Base-by-base conservation (phyloP, 2,329 filamentous ascomycete species). In the Sclerotinia subarctica region DNA sequence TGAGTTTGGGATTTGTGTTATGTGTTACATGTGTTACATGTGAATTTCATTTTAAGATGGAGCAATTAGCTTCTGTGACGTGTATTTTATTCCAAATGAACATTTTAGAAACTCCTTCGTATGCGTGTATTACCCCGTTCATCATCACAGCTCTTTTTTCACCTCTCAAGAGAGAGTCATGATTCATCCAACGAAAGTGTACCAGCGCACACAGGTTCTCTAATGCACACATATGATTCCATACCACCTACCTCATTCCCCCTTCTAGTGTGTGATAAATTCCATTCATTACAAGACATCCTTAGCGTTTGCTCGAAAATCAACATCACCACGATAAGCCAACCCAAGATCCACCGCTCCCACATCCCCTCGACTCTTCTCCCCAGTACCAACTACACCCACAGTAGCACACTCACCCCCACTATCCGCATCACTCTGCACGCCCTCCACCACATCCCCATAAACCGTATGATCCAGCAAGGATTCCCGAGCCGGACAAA, bases 401-500 rank as follows among this genome's bases (percentile, higher is more conserved):
- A 26, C 29, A 26, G 19, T 32, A 21, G 26, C 52, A 64, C 11
- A 29, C 19, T 3, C 46, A 11, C 17, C 29, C 29, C 44, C 24
- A 11, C n/a, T 21, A 3, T 54, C 47, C 17, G 17, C 56, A 19
- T 51, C 65, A 49, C 68, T 58, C 17, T n/a, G 21, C 29, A 56
- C 29, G 0, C 44, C 67, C 11, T 68, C 66, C 17, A 72, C 42
- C 42, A 73, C 72, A 58, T 78, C 73, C 26, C 78, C 76, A 77
- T 78, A 81, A 38, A 81, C 73, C 21, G 79, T 82, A 57, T 77
- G 72, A 3, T 68, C 69, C 5, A 89, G 76, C 59, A 86, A 75
- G 0, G 83, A 82, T 72, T 84, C 81, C n/a, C 69, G 76, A 0
- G 81, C 82, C 10, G 86, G 85, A 53, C 85, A 83, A 3, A 78